Evolutionary conservation across 805 yeast species (phyloP).

Genomic region (Monosporozyma siamensis): DNA sequence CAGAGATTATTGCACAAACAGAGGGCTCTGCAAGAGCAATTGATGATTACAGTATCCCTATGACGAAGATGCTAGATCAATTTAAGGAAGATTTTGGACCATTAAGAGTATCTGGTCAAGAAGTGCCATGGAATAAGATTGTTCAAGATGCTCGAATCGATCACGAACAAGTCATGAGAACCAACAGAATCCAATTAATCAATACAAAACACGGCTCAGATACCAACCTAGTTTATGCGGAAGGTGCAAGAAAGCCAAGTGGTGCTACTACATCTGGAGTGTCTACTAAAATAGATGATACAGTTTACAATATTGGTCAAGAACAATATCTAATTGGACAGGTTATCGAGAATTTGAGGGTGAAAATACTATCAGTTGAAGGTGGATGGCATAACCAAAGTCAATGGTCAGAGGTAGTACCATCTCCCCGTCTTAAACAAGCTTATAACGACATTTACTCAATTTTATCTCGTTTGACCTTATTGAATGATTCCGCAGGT

Average conservation of each 20-base stretch:
- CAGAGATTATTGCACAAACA: too few species aligned
- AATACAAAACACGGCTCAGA: slow-evolving; percentile 2
- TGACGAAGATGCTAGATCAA: background rate
- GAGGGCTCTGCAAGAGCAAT: too few species aligned
- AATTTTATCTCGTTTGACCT: background rate
- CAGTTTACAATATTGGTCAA: too few species aligned
- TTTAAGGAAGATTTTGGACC: slow-evolving; percentile 20
- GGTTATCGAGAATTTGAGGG: background rate
- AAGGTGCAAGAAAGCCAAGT: background rate
- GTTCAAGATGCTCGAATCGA: slow-evolving; percentile 20
- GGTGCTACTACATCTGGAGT: too few species aligned
- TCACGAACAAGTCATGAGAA: slow-evolving; percentile 11
- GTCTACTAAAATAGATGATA: too few species aligned
- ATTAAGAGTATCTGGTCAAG: slow-evolving; percentile 18
- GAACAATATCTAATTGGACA: background rate
- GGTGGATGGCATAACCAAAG: too few species aligned
- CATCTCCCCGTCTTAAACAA: background rate
- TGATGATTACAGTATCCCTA: too few species aligned
- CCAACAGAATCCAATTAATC: slow-evolving; percentile 12
- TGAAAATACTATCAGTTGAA: too few species aligned
- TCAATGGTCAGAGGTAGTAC: too few species aligned
- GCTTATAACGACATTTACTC: background rate
- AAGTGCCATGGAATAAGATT: slow-evolving; percentile 17
- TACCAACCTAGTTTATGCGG: background rate
- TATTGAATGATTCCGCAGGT: background rate